A percentile compares a stretch with the other conserved stretches of the same genome.
phyloP scores from a whole-genome alignment of 768 basidiomycete species.

The Suillus discolor region DNA sequence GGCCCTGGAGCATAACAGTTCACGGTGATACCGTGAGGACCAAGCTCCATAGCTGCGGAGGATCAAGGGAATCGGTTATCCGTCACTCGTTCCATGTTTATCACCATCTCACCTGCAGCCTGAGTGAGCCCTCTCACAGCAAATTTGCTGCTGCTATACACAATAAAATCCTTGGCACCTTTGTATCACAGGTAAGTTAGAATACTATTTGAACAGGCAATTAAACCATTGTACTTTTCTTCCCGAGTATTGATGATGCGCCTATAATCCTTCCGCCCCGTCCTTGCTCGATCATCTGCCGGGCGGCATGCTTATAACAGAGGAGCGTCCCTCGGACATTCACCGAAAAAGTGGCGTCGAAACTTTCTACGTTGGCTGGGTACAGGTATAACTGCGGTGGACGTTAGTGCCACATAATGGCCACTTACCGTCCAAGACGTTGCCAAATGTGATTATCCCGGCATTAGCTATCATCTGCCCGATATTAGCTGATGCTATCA shows the following conservation, averaged over 20 bases:
- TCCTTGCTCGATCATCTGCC: conserved; percentile 43
- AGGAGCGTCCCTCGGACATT: conserved; percentile 40
- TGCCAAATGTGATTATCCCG: conserved; percentile 6
- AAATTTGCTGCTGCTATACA: conserved; percentile 35
- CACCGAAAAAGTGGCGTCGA: conserved; percentile 33
- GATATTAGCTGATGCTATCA: neutral
- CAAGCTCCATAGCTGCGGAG: conserved; percentile 22
- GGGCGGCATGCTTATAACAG: conserved; percentile 40
- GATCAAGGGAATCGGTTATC: neutral
- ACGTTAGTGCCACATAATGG: neutral
- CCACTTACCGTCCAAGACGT: neutral
- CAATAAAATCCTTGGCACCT: conserved; percentile 1
- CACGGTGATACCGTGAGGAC: conserved; percentile 31
- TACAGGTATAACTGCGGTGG: neutral
- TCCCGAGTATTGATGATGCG: conserved; percentile 41
- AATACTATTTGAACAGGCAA: neutral
- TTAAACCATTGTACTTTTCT: conserved; percentile 18
- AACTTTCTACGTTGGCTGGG: conserved; percentile 31
- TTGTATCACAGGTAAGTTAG: neutral
- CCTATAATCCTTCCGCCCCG: conserved; percentile 41
- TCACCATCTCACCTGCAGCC: conserved; percentile 12
- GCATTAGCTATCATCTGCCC: conserved; percentile 15
- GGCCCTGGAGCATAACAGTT: conserved; percentile 38
- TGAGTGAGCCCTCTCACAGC: conserved; percentile 33
- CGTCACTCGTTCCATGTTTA: neutral